These are phyloP conservation scores for Nakazawaea wickerhamii DNA, from an alignment of 805 yeast genomes.

Conservation along the genomic window DNA sequence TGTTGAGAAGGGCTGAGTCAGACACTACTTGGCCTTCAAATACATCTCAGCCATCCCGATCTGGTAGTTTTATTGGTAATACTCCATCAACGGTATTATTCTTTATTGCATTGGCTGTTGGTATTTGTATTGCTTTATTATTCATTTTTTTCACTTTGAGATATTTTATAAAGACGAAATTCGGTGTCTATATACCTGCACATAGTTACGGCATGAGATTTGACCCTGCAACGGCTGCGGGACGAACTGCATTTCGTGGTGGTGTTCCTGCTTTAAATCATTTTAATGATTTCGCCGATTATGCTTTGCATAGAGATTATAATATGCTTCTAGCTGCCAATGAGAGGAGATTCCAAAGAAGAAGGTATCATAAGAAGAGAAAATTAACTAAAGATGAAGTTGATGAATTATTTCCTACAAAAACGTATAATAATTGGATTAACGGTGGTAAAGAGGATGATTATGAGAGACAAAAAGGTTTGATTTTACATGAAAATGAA, in stretches of 20 bases:
- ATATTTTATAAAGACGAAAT: conserved; percentile 51
- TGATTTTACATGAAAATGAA: conserved; percentile 29
- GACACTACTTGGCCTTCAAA: not conserved
- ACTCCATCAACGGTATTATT: conserved; percentile 60
- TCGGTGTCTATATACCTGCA: conserved; percentile 44
- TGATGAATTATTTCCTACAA: conserved; percentile 53
- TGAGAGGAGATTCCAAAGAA: conserved; percentile 25
- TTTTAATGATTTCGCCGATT: conserved; percentile 14
- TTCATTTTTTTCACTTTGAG: conserved; percentile 57
- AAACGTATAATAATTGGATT: conserved; percentile 55
- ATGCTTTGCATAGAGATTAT: conserved; percentile 24
- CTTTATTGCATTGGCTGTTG: conserved; percentile 58
- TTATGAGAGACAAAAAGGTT: conserved; percentile 34
- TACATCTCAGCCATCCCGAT: not conserved
- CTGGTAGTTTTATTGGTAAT: conserved; percentile 27
- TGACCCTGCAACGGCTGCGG: not conserved
- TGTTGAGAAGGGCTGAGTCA: not conserved
- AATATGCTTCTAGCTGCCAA: conserved; percentile 13
- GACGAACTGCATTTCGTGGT: conserved; percentile 12
- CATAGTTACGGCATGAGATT: not conserved
- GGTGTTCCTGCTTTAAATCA: not conserved
- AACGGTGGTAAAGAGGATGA: conserved; percentile 55
- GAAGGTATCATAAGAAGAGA: conserved; percentile 42
- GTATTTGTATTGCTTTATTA: conserved; percentile 49
- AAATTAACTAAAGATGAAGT: conserved; percentile 52